Base-by-base conservation (phyloP, 1,284 basidiomycete species). In the Exobasidium cylindrosporum region DNA sequence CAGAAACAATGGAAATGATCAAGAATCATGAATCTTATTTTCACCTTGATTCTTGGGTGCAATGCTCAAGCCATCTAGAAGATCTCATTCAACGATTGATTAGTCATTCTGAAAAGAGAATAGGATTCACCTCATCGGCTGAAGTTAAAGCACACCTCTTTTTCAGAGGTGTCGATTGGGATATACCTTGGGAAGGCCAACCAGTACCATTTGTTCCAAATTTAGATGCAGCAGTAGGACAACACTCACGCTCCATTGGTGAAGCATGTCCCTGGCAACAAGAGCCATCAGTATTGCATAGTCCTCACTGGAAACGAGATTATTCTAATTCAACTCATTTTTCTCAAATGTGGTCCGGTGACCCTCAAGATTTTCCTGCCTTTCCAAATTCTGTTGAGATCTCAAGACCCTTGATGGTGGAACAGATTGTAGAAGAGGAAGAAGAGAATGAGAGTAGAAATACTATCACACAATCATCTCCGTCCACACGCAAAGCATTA, bases 1-100 rank as follows among this genome's bases (percentile, higher is more conserved):
- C 70, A 35, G 73, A 73, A 44, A 73, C 76, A 7, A 76, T 72
- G 60, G 66, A 72, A n/a, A 70, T 63, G 58, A 78, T 78, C 65
- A 69, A 69, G 43, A 61, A 73, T 49, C 76, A 78, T 57, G 57
- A 57, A 23, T 14, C n/a, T 7, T 65, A 66, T 45, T 67, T 75
- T 58, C 45, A 24, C 2, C 62, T 73, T 43, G 66, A 73, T 50
- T 0, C 56, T 0, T 28, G 57, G 1, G 62, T 77, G 2, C 50
- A 53, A 2, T 67, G 67, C 60, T 71, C 67, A 11, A 10, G 11
- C 2, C 31, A 49, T 23, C 67, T 76, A 17, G 50, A 49, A 24
- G 46, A 44, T 26, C 67, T 77, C 17, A 66, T 77, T 45, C 54
- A 53, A 24, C 43, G 62, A 43, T 55, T 78, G 3, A 32, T 78